Evolutionary conservation across 306 rosid species (phyloP).

Genomic region (Prunus salicina): DNA sequence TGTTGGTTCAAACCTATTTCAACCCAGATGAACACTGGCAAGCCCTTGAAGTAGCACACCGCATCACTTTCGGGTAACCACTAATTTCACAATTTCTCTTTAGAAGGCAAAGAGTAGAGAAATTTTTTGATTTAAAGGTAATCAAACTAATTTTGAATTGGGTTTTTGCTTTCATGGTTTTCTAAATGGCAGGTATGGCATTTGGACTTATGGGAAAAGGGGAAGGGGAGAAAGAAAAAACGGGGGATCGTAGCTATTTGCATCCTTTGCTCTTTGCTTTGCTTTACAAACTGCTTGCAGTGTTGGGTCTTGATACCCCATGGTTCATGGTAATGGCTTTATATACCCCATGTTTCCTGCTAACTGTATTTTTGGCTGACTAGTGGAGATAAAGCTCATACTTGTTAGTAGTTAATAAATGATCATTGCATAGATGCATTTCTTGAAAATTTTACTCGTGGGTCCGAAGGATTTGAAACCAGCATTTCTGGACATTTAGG

Average conservation of each 20-base stretch:
- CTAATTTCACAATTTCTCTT: background rate
- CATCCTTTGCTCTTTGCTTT: constrained; percentile 81
- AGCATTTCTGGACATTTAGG: no score
- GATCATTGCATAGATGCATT: background rate
- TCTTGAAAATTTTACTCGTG: background rate
- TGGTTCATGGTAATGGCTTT: constrained; percentile 66
- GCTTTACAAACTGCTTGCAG: constrained; percentile 61
- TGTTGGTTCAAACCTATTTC: constrained; percentile 77
- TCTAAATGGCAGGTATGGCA: constrained; percentile 64
- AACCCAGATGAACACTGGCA: constrained; percentile 99
- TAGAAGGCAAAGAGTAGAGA: background rate
- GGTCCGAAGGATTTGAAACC: no score
- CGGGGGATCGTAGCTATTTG: constrained; percentile 78
- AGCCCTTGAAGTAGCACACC: constrained; percentile 91
- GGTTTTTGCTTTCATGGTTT: constrained; percentile 5
- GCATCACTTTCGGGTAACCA: constrained; percentile 65
- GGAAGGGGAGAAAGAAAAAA: no score
- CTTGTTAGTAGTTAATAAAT: background rate
- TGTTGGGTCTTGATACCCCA: constrained; percentile 65
- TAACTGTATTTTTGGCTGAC: background rate
- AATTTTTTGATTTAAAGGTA: background rate
- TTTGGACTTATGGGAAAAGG: constrained; percentile 86
- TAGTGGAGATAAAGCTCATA: background rate
- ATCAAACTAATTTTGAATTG: background rate
- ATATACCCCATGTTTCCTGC: background rate